A percentile compares a stretch with the other conserved stretches of the same genome.
Evolutionary conservation across 2,329 filamentous ascomycete genomes (phyloP).

Genomic region (Hypoxylon sp.): DNA sequence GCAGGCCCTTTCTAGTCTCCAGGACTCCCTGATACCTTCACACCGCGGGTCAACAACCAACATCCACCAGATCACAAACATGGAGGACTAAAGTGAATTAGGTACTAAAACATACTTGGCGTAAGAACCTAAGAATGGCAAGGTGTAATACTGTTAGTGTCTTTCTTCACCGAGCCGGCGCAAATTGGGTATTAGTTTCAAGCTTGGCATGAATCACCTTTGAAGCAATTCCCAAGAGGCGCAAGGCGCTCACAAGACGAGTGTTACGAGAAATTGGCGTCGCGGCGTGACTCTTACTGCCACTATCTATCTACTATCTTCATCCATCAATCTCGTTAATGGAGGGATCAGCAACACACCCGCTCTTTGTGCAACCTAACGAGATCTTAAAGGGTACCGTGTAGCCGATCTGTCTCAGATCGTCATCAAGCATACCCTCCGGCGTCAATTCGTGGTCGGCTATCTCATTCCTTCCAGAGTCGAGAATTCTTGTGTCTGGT

Average conservation of each 20-base stretch:
- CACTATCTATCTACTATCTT: not conserved
- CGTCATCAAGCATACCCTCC: slow-evolving; percentile 27
- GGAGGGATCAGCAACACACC: slow-evolving; percentile 23
- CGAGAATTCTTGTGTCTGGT: slow-evolving; percentile 26
- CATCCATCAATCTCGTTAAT: not conserved
- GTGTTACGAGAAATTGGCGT: slow-evolving; percentile 23
- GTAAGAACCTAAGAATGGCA: slow-evolving; percentile 7
- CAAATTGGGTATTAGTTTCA: slow-evolving; percentile 11
- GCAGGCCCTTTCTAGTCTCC: slow-evolving; percentile 5
- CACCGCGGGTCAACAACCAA: not conserved
- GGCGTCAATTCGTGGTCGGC: slow-evolving; percentile 14
- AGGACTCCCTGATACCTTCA: slow-evolving; percentile 12
- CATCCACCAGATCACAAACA: not conserved
- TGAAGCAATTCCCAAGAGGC: slow-evolving; percentile 37
- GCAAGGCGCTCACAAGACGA: slow-evolving; percentile 33
- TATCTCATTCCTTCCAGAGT: slow-evolving; percentile 22
- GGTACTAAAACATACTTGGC: slow-evolving; percentile 11
- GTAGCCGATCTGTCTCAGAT: slow-evolving; percentile 43
- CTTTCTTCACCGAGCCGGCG: slow-evolving; percentile 23
- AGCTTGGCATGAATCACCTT: slow-evolving; percentile 28
- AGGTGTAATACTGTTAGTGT: slow-evolving; percentile 7
- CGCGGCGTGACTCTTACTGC: slow-evolving; percentile 32
- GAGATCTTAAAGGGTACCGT: slow-evolving; percentile 33
- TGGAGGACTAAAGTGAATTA: slow-evolving; percentile 15
- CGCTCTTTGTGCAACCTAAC: slow-evolving; percentile 29